A percentile compares a stretch with the other conserved stretches of the same genome.
phyloP scores from a whole-genome alignment of 495 filamentous ascomycete genomes.

The Parathielavia hyrcaniae region DNA sequence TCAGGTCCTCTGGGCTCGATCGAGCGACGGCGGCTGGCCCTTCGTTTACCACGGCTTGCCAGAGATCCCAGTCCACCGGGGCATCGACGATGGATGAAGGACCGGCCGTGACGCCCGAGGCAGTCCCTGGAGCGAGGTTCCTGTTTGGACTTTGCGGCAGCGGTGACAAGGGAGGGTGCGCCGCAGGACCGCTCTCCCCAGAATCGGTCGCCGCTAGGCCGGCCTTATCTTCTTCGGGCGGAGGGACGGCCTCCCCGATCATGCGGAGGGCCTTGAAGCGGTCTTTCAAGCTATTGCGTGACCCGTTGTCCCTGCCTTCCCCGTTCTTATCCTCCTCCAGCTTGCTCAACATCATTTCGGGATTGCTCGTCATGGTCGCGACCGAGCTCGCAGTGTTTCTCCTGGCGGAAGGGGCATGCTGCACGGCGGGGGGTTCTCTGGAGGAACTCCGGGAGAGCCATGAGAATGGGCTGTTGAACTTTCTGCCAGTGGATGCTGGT shows the following conservation, averaged over 20 bases:
- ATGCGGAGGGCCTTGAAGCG: slow-evolving; percentile 79
- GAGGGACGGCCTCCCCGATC: slow-evolving; percentile 63
- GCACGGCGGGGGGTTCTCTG: slow-evolving; percentile 53
- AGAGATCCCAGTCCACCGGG: slow-evolving; percentile 92
- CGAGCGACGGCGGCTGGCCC: slow-evolving; percentile 79
- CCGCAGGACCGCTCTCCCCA: slow-evolving; percentile 36
- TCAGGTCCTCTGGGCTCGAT: slow-evolving; percentile 80
- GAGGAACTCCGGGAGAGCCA: slow-evolving; percentile 76
- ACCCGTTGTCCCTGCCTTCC: slow-evolving; percentile 38
- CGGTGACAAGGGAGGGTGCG: slow-evolving; percentile 44
- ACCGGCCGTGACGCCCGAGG: slow-evolving; percentile 64
- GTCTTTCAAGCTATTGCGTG: slow-evolving; percentile 68
- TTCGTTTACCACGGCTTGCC: slow-evolving; percentile 92
- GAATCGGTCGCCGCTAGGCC: slow-evolving; percentile 49
- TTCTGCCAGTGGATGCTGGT: slow-evolving; percentile 47
- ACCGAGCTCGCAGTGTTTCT: slow-evolving; percentile 72
- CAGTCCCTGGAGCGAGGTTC: slow-evolving; percentile 72
- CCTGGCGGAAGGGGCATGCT: slow-evolving; percentile 42
- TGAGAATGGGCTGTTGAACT: slow-evolving; percentile 72
- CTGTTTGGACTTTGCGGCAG: slow-evolving; percentile 46
- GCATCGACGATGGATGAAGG: slow-evolving; percentile 60
- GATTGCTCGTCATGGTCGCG: slow-evolving; percentile 65
- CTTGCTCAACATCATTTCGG: slow-evolving; percentile 63
- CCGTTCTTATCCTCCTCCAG: slow-evolving; percentile 61
- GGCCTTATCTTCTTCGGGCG: slow-evolving; percentile 45